Evolutionary conservation across 139 green algal species (phyloP).

Genomic region (Chlamydomonas sphaeroides): DNA sequence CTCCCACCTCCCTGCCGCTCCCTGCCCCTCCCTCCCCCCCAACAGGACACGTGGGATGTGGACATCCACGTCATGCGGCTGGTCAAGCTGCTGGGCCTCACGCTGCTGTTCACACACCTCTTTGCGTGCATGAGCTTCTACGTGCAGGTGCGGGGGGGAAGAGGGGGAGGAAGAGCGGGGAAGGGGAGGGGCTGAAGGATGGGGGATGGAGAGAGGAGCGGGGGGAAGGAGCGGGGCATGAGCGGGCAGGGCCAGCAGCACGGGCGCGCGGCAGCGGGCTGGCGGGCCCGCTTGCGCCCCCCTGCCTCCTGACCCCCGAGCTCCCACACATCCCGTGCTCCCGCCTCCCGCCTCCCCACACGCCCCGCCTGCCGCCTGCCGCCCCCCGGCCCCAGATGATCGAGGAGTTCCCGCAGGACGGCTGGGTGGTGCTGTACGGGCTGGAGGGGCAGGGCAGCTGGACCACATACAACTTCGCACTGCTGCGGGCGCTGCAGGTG

Average conservation of each 20-base stretch:
- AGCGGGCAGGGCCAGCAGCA: too few species aligned
- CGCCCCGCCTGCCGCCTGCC: too few species aligned
- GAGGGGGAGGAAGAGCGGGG: not conserved
- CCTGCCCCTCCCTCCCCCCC: not conserved
- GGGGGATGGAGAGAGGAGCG: too few species aligned
- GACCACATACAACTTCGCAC: slow-evolving; percentile 30
- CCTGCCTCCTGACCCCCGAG: not conserved
- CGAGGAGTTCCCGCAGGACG: slow-evolving; percentile 48
- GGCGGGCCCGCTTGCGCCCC: too few species aligned
- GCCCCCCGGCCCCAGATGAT: slow-evolving; percentile 2
- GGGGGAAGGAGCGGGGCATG: too few species aligned
- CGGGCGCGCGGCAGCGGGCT: too few species aligned
- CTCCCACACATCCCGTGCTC: not conserved
- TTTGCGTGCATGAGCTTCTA: slow-evolving; percentile 58
- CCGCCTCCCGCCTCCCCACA: not conserved
- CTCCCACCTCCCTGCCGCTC: not conserved
- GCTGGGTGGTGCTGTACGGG: slow-evolving; percentile 43
- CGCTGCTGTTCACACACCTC: slow-evolving; percentile 59
- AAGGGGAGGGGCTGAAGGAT: too few species aligned
- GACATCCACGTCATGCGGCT: slow-evolving; percentile 51
- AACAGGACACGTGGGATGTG: slow-evolving; percentile 38
- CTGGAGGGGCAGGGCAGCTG: slow-evolving; percentile 17
- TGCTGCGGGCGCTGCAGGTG: slow-evolving; percentile 32
- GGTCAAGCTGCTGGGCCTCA: slow-evolving; percentile 47
- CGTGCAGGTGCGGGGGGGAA: slow-evolving; percentile 38